phyloP scores from a whole-genome alignment of 441 rosid genomes.

The Gossypium gossypioides region DNA sequence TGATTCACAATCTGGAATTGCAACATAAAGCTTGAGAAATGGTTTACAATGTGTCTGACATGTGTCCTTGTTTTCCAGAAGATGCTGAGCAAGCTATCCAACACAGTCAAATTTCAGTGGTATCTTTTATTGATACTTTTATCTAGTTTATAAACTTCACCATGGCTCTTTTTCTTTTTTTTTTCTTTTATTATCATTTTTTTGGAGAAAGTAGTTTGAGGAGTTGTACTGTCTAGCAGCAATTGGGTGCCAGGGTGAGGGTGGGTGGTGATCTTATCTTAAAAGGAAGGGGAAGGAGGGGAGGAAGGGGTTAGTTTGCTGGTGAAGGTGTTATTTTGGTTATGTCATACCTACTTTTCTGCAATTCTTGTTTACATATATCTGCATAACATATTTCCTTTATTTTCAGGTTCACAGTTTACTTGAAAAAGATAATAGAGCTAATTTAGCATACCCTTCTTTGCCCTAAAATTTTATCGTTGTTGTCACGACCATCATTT shows the following conservation, averaged over 20 bases:
- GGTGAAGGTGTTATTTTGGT: neutral
- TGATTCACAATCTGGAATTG: neutral
- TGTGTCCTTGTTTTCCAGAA: constrained; percentile 28
- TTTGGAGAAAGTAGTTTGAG: neutral
- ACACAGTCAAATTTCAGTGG: constrained; percentile 43
- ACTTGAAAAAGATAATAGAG: neutral
- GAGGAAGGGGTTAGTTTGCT: neutral
- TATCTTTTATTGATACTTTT: constrained; percentile 25
- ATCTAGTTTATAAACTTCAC: neutral
- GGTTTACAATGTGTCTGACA: constrained; percentile 12
- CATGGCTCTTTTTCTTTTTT: neutral
- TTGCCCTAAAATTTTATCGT: neutral
- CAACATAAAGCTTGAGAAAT: neutral
- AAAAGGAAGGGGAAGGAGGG: neutral
- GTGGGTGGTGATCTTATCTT: neutral
- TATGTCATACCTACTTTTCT: neutral
- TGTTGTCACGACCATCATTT: too few species aligned
- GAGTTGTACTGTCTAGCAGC: neutral
- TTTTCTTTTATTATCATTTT: neutral
- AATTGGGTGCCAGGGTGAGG: neutral
- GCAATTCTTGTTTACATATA: neutral
- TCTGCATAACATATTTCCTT: neutral
- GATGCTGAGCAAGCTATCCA: constrained; percentile 33
- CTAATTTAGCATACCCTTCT: neutral
- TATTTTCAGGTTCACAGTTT: neutral